phyloP scores from a whole-genome alignment of 75 land plant genomes.

The Pinus albicaulis region DNA sequence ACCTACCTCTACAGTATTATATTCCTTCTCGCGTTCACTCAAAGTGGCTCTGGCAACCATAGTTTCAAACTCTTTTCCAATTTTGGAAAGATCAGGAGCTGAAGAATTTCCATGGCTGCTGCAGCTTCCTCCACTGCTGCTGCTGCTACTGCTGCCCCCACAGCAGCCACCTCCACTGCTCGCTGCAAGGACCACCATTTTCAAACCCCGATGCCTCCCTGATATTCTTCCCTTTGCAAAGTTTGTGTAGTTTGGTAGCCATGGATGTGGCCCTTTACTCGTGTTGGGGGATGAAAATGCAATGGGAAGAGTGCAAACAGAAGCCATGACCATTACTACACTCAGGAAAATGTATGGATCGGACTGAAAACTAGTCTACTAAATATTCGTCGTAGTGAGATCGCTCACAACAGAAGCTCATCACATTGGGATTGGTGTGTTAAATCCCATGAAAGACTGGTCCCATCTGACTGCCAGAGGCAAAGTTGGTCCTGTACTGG shows the following conservation, averaged over 20 bases:
- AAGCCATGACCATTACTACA: background rate
- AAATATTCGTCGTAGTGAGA: no score
- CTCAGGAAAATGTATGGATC: no score
- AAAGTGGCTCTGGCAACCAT: constrained; percentile 11
- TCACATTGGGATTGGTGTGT: no score
- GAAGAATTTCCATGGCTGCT: constrained; percentile 1
- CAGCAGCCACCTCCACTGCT: background rate
- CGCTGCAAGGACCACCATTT: background rate
- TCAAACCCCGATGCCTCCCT: background rate
- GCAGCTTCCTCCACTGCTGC: background rate
- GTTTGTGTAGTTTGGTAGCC: background rate
- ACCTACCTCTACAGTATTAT: background rate
- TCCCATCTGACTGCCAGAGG: no score
- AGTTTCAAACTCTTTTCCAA: constrained; percentile 9
- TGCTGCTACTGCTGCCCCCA: background rate
- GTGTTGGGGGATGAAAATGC: background rate
- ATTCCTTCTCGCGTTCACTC: constrained; percentile 4
- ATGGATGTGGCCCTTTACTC: background rate
- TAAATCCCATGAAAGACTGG: no score
- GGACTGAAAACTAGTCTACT: no score
- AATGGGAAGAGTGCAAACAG: background rate
- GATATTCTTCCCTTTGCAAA: background rate
- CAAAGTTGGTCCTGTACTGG: no score
- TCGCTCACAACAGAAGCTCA: no score
- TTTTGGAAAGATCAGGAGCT: constrained; percentile 1